Evolutionary conservation across 2,329 filamentous ascomycete genomes (phyloP), one percentile per base, ranked within the genome.

Genomic region (Nannizzia gypsea): DNA sequence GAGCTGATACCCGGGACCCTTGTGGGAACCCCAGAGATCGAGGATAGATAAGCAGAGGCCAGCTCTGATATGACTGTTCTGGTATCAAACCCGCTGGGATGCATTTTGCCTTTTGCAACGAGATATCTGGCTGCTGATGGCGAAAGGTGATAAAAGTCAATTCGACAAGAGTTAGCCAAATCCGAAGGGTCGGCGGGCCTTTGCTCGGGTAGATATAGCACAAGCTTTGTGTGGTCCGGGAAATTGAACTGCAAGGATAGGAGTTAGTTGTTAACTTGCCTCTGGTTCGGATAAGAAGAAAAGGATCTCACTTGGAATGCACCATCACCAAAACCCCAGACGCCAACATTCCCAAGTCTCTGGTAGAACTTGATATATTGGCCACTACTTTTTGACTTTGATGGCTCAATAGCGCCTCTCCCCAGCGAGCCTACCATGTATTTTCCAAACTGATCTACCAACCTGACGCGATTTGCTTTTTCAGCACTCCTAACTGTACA

Each of bases 191-290:
- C 58, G 26, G 20, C 9, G 1, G 50, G n/a, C 60, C 72, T 67
- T n/a, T 69, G 70, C 40, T 70, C 71, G 15, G 70, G 71, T 13
- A 71, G 70, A 3, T 76, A 74, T 36, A 79, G 67, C n/a, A 78
- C 72, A 11, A 80, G 70, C 63, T 80, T 80, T 11, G 77, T 80
- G 62, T 80, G 77, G 59, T 80, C 77, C 1, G 77, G 77, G 64
- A 79, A 80, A 63, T 80, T 80, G 68, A 80, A 78, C 67, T 75
- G 38, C 13, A 31, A 31, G 34, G 6, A 58, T 9, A 36, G 36
- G 1, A 28, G 15, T 36, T 36, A 36, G n/a, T 60, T 5, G 63
- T 24, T 13, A 22, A 36, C 34, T 4, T 11, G 31, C 20, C 44
- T 6, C 13, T 17, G 9, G 48, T 6, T 31, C 6, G 20, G 13